Conservation (phyloP, 768 basidiomycete species). For the Tremella yokohamensis region DNA sequence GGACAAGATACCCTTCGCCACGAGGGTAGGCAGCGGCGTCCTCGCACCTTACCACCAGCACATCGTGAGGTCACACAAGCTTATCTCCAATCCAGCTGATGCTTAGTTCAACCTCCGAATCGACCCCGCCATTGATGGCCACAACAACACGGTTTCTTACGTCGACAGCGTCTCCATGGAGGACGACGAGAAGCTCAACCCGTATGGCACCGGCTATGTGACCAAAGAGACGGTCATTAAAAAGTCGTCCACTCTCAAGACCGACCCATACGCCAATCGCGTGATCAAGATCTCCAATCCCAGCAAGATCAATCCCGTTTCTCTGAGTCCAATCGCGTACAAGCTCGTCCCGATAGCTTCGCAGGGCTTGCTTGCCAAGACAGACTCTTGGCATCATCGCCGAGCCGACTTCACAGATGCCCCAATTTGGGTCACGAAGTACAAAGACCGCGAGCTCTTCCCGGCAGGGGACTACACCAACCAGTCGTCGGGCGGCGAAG, state of each 20-base stretch:
- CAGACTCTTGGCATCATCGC: constrained; percentile 2
- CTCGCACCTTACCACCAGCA: constrained; percentile 21
- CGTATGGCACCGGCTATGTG: constrained; percentile 16
- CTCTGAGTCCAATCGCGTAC: constrained; percentile 23
- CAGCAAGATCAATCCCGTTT: constrained; percentile 15
- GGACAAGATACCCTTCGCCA: constrained; percentile 11
- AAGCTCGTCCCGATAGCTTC: constrained; percentile 24
- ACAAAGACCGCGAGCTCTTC: constrained; percentile 25
- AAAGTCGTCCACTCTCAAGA: constrained; percentile 12
- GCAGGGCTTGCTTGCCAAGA: constrained; percentile 20
- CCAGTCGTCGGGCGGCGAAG: constrained; percentile 20
- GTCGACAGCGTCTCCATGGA: constrained; percentile 17
- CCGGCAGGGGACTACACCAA: constrained; percentile 25
- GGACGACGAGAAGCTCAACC: neutral
- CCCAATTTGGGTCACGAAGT: constrained; percentile 14
- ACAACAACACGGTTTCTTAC: constrained; percentile 15
- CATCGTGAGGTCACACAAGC: neutral
- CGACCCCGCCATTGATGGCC: constrained; percentile 23
- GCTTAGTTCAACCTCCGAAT: constrained; percentile 12
- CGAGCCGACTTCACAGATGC: constrained; percentile 29
- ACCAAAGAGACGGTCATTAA: constrained; percentile 15
- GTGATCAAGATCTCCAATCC: constrained; percentile 32
- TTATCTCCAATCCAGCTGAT: neutral
- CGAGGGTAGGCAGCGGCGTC: constrained; percentile 17
- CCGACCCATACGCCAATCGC: constrained; percentile 15